These are phyloP conservation scores for Mucor mucedo DNA, from an alignment of 371 early-diverging fungal species.

Conservation along the genomic window DNA sequence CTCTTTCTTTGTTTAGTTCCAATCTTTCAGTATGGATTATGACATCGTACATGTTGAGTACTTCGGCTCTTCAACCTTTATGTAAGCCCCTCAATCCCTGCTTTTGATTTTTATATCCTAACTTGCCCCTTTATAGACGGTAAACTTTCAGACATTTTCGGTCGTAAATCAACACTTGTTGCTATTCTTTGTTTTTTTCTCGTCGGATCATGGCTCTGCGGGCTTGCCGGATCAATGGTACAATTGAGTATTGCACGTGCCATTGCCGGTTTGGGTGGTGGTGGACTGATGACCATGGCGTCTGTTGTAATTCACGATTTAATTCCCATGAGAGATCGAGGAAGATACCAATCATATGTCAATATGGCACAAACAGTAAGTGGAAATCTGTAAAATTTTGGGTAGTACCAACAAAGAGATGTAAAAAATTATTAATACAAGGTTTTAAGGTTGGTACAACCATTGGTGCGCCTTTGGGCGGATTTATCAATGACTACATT, in stretches of 20 bases:
- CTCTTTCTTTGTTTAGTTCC: conserved; percentile 25
- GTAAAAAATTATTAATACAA: too few species aligned
- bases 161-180: conserved; percentile 41
- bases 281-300: conserved; percentile 63
- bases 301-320: conserved; percentile 46
- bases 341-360: conserved; percentile 47
- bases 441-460: conserved; percentile 35
- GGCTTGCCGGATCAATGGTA: conserved; percentile 57
- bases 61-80: conserved; percentile 76
- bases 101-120: conserved; percentile 6
- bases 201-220: conserved; percentile 53
- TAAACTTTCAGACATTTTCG: conserved; percentile 45
- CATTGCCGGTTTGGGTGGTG: conserved; percentile 80
- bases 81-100: conserved; percentile 37
- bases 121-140: conserved; percentile 25
- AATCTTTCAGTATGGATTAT: conserved; percentile 70
- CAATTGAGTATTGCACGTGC: conserved; percentile 79
- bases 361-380: conserved; percentile 48
- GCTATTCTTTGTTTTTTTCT: conserved; percentile 36
- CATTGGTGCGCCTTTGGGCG: conserved; percentile 51
- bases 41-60: conserved; percentile 74
- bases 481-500: conserved; percentile 56
- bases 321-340: conserved; percentile 37
- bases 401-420: too few species aligned
- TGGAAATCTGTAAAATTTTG: not conserved